Percentiles rank a stretch among this genome's conserved stretches.
Evolutionary conservation across 1,139 yeast species (phyloP).

Genomic region (Hansenula lynferdii): DNA sequence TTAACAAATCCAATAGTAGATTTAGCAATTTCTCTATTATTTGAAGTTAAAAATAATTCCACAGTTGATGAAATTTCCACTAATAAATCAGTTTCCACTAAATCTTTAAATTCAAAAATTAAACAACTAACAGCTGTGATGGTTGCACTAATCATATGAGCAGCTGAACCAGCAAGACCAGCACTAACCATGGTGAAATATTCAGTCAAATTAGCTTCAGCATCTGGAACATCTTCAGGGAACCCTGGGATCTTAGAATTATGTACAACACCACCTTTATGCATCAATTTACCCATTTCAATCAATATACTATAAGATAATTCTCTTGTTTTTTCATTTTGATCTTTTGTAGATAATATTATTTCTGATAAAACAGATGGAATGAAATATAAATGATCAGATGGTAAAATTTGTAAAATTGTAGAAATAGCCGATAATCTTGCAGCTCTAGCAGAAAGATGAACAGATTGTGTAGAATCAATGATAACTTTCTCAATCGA

Average conservation of each 20-base stretch:
- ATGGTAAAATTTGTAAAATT: constrained; percentile 57
- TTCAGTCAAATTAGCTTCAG: constrained; percentile 70
- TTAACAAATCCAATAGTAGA: constrained; percentile 93
- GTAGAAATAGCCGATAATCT: constrained; percentile 65
- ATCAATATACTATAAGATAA: constrained; percentile 73
- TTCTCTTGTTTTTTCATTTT: constrained; percentile 87
- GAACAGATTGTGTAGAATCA: constrained; percentile 54
- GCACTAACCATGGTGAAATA: constrained; percentile 93
- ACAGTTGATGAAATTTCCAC: constrained; percentile 83
- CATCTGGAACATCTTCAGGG: constrained; percentile 53
- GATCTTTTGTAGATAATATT: constrained; percentile 88
- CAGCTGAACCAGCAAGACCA: constrained; percentile 90
- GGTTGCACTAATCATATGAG: constrained; percentile 95
- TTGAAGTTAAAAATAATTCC: constrained; percentile 84
- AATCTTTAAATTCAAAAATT: constrained; percentile 77
- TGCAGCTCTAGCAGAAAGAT: constrained; percentile 75
- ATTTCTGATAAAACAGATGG: constrained; percentile 84
- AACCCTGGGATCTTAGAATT: constrained; percentile 68
- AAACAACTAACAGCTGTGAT: constrained; percentile 87
- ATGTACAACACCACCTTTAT: constrained; percentile 60
- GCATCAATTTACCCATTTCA: constrained; percentile 77
- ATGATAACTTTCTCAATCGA: constrained; percentile 61
- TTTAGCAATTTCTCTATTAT: constrained; percentile 89
- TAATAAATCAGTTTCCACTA: constrained; percentile 50
- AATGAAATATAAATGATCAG: constrained; percentile 62